phyloP scores from a whole-genome alignment of 495 filamentous ascomycete genomes.

The Neurospora sp. region DNA sequence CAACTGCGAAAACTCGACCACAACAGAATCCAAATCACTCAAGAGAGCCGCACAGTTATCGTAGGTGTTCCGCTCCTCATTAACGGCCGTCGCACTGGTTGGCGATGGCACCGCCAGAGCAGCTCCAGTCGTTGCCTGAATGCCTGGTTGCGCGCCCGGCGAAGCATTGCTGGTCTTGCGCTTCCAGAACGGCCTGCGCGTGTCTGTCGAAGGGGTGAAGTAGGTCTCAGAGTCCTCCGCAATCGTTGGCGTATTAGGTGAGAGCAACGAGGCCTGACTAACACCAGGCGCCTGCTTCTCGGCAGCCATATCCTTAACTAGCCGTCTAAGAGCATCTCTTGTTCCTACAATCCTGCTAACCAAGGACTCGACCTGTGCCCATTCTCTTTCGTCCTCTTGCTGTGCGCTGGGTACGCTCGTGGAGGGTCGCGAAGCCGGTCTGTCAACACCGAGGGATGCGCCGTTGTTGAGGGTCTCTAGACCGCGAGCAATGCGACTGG shows the following conservation, averaged over 20 bases:
- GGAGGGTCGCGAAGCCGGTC: conserved; percentile 11
- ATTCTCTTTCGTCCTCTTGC: conserved; percentile 64
- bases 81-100: conserved; percentile 25
- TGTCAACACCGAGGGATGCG: background rate
- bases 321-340: conserved; percentile 71
- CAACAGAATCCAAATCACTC: conserved; percentile 70
- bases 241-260: conserved; percentile 26
- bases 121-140: conserved; percentile 38
- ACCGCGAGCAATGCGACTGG: conserved; percentile 47
- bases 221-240: conserved; percentile 38
- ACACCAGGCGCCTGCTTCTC: conserved; percentile 35
- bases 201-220: conserved; percentile 29
- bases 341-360: conserved; percentile 78
- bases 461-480: conserved; percentile 23
- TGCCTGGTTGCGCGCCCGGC: conserved; percentile 23
- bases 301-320: conserved; percentile 73
- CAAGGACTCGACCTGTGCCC: conserved; percentile 72
- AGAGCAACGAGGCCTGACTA: conserved; percentile 24
- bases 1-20: conserved; percentile 69
- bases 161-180: conserved; percentile 55
- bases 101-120: conserved; percentile 52
- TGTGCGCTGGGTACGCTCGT: conserved; percentile 14
- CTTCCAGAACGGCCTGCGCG: conserved; percentile 72
- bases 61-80: conserved; percentile 52
- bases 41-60: conserved; percentile 72